Conservation (phyloP, 768 basidiomycete genomes). For the Pisolithus tinctorius region DNA sequence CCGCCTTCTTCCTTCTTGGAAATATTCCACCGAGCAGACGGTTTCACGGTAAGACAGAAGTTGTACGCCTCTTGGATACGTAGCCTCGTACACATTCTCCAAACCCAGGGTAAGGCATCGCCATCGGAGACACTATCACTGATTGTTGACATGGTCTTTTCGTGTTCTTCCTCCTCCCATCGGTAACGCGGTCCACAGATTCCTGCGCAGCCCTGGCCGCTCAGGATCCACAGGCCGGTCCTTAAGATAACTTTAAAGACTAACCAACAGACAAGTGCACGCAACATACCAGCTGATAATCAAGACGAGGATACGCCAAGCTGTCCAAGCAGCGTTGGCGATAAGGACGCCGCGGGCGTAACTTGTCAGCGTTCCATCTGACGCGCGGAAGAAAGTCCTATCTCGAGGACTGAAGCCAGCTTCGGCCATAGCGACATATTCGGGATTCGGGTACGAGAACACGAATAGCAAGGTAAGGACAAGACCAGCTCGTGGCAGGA, state of each 20-base stretch:
- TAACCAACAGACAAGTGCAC: neutral
- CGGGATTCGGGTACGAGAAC: constrained; percentile 47
- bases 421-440: constrained; percentile 39
- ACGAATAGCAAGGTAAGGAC: constrained; percentile 64
- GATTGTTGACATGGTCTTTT: constrained; percentile 49
- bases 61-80: constrained; percentile 78
- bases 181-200: constrained; percentile 76
- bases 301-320: constrained; percentile 66
- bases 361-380: constrained; percentile 58
- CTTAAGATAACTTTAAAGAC: constrained; percentile 28
- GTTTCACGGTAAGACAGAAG: constrained; percentile 56
- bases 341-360: constrained; percentile 78
- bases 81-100: constrained; percentile 64
- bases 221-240: constrained; percentile 74
- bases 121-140: constrained; percentile 37
- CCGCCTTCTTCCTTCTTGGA: constrained; percentile 27
- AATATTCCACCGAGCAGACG: constrained; percentile 29
- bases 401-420: constrained; percentile 52
- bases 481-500: constrained; percentile 78
- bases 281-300: constrained; percentile 54
- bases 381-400: constrained; percentile 61
- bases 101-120: constrained; percentile 65
- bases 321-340: constrained; percentile 77
- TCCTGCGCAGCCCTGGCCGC: constrained; percentile 73
- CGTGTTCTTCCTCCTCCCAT: constrained; percentile 76